Conservation (phyloP, 495 filamentous ascomycete genomes). For the Delitschia confertaspora region DNA sequence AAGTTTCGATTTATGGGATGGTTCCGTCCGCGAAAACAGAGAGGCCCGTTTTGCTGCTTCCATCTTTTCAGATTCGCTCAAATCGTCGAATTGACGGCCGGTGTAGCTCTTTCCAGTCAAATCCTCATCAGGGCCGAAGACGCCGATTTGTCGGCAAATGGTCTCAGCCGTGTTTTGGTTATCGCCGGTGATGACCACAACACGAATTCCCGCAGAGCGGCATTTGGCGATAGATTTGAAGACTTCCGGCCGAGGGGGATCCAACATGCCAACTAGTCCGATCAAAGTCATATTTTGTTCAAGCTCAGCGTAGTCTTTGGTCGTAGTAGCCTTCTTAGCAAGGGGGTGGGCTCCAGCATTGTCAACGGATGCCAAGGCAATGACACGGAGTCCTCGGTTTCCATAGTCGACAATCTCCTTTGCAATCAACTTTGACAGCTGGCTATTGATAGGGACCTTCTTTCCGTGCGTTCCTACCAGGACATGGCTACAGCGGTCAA, state of each 20-base stretch:
- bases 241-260: slow-evolving; percentile 95
- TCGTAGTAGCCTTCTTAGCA: slow-evolving; percentile 64
- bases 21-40: slow-evolving; percentile 95
- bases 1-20: slow-evolving; percentile 86
- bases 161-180: slow-evolving; percentile 96
- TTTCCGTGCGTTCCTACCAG: slow-evolving; percentile 68
- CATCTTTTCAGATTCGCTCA: slow-evolving; percentile 70
- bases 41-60: slow-evolving; percentile 76
- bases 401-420: slow-evolving; percentile 81
- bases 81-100: slow-evolving; percentile 84
- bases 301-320: slow-evolving; percentile 71
- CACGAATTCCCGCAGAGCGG: slow-evolving; percentile 84
- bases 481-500: slow-evolving; percentile 79
- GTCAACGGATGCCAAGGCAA: slow-evolving; percentile 78
- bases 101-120: slow-evolving; percentile 89
- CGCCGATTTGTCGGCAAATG: slow-evolving; percentile 92
- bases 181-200: slow-evolving; percentile 97
- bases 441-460: slow-evolving; percentile 57
- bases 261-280: slow-evolving; percentile 92
- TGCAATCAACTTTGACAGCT: slow-evolving; percentile 57
- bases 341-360: slow-evolving; percentile 61
- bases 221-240: slow-evolving; percentile 77
- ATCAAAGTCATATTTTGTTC: slow-evolving; percentile 92
- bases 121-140: slow-evolving; percentile 77
- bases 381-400: slow-evolving; percentile 85